Evolutionary conservation across 345 rosid genomes (phyloP), one percentile per base, ranked within the genome.

Genomic region (Eucalyptus sp.): DNA sequence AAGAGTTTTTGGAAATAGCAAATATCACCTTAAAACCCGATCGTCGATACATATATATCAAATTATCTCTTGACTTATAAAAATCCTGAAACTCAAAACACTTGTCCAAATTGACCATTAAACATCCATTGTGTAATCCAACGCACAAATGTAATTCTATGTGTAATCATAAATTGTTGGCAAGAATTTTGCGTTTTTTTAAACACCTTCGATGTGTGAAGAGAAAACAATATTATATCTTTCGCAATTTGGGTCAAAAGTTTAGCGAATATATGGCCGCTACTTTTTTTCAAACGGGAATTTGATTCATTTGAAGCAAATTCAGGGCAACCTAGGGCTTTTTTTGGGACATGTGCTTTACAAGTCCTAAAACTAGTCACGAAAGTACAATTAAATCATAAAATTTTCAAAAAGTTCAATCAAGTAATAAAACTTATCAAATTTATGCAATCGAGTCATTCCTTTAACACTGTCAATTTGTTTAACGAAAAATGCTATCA

Each of bases 401-500:
- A 24, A 22, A 4, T 0, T 22, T 22, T 56, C 0, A 56, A 2
- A 22, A 56, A 56, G 1, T 24, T 1, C 5, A 56, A 56, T 24
- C 12, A 56, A 24, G 0, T 4, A 0, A 4, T 9, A 56, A 56
- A 56, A 24, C 0, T 56, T 10, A 9, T 56, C 0, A 24, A 56
- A 56, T 56, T 56, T 8, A 1, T 24, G 0, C 2, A 56, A 56
- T 56, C 6, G 1, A 56, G 1, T 0, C 62, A 0, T 56, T 56
- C 0, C 0, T 0, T 56, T 56, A 24, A 56, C 1, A 56, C 0
- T 1, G 0, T 24, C 0, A 56, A 24, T 56, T 56, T 56, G 0
- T 56, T 24, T 56, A 4, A 54, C 1, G 1, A 0, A 56, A 56
- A 56, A 24, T 56, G 13, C 13, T 56, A 5, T 10, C 1, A 4